phyloP scores from a whole-genome alignment of 1,284 basidiomycete species.

The Sanghuangporus weigelae region DNA sequence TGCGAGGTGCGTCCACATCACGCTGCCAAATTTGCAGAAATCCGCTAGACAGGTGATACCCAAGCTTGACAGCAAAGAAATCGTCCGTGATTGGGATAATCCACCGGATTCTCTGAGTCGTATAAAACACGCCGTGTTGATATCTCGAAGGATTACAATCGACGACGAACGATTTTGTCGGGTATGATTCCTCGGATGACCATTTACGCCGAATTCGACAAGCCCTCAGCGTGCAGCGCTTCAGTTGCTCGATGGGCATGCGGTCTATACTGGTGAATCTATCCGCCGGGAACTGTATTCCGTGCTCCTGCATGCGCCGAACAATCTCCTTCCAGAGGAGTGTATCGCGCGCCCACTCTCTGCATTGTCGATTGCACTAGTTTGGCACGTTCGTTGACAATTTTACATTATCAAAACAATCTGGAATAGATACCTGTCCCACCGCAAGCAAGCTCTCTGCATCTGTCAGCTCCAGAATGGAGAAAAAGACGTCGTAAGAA shows the following conservation, averaged over 20 bases:
- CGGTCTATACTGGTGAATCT: background rate
- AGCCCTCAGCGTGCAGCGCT: background rate
- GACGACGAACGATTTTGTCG: background rate
- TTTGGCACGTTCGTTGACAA: background rate
- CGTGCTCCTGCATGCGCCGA: background rate
- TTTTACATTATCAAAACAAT: background rate
- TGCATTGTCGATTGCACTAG: background rate
- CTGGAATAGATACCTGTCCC: background rate
- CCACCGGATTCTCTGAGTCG: background rate
- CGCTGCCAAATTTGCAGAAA: background rate
- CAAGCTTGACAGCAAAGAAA: slow-evolving; percentile 1
- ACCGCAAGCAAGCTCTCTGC: background rate
- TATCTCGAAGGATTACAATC: background rate
- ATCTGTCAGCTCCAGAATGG: background rate
- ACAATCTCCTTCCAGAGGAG: background rate
- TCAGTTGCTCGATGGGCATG: background rate
- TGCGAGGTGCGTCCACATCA: background rate
- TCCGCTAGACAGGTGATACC: background rate
- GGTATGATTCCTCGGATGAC: background rate
- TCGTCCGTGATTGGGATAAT: background rate
- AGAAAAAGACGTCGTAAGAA: background rate
- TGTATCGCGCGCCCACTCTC: background rate
- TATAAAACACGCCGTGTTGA: background rate
- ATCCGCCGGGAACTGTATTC: background rate
- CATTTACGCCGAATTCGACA: background rate